Conservation (phyloP, 169 alveolate species). For the Besnoitia besnoiti region DNA sequence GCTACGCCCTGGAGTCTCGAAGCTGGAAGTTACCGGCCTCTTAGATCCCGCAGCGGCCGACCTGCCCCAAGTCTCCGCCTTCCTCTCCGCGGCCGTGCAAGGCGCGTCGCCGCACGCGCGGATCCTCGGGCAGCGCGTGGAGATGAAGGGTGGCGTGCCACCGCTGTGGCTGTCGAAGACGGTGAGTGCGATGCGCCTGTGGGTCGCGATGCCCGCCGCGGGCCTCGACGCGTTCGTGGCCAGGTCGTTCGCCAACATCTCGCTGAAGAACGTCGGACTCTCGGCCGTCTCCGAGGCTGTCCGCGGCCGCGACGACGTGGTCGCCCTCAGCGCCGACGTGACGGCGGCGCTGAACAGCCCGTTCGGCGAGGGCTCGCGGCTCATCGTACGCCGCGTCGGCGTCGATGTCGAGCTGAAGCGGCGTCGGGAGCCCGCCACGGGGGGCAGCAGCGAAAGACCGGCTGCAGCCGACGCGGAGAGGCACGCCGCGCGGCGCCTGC, state of each 20-base stretch:
- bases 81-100: conserved; percentile 15
- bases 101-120: conserved; percentile 31
- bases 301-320: conserved; percentile 21
- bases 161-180: conserved; percentile 34
- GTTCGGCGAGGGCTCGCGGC: conserved; percentile 16
- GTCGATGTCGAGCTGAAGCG: conserved; percentile 41
- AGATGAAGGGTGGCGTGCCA: not conserved
- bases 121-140: conserved; percentile 3
- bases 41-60: not conserved
- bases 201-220: conserved; percentile 16
- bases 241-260: not conserved
- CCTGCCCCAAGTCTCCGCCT: conserved; percentile 15
- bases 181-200: not conserved
- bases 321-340: conserved; percentile 36
- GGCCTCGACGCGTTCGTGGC: not conserved
- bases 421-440: not conserved
- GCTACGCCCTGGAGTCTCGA: conserved; percentile 5
- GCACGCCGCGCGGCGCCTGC: conserved; percentile 19
- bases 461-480: not conserved
- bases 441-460: not conserved
- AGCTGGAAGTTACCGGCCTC: not conserved
- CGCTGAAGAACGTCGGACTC: not conserved
- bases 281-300: not conserved
- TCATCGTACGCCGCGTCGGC: not conserved
- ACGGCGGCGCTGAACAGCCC: conserved; percentile 5